Evolutionary conservation across 2,329 filamentous ascomycete genomes (phyloP), one percentile per base, ranked within the genome.

Genomic region (Microcyclospora tardicrescens): DNA sequence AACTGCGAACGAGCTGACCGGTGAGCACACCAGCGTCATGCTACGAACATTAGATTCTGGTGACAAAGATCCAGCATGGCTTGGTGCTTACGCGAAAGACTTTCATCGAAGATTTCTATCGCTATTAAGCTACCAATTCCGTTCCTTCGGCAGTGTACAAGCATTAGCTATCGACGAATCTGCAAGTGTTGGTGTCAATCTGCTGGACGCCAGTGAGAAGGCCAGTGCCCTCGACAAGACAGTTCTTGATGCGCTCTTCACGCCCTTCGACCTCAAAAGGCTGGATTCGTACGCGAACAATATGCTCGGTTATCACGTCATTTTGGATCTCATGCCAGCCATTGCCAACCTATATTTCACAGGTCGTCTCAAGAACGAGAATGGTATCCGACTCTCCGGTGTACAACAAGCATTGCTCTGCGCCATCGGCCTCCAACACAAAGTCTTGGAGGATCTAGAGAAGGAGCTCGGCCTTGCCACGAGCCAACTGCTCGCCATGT

Each of bases 11-110:
- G 91, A 96, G 41, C 71, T 98, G 34, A 98, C 93, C 0, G 91
- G 91, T 39, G 91, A 98, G 62, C 91, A 98, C 59, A 94, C 91
- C 0, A 95, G 86, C 57, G 89, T 98, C 19, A 98, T 98, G 93
- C 72, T 98, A 35, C 77, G 85, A 41, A 82, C 86, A 2, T 70
- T 98, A 2, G 60, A 68, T 36, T 49, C 45, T 6, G 71, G 75
- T 42, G 68, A 68, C 38, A 78, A 77, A 32, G 85, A 94, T 49
- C 69, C 68, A 40, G 77, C 75, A 53, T 96, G 91, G 91, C 77
- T 96, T 0, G 84, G 84, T 12, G 85, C 86, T 2, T 98, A 93
- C 56, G 75, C 89, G 3, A 76, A 81, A 44, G 91, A 98, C 60
- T 98, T 96, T 72, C 87, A 96, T 56, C 79, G 77, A 46, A 79